A percentile compares a stretch with the other conserved stretches of the same genome.
Evolutionary conservation across 192 early-diverging fungal species (phyloP).

Genomic region (Backusella sp.): DNA sequence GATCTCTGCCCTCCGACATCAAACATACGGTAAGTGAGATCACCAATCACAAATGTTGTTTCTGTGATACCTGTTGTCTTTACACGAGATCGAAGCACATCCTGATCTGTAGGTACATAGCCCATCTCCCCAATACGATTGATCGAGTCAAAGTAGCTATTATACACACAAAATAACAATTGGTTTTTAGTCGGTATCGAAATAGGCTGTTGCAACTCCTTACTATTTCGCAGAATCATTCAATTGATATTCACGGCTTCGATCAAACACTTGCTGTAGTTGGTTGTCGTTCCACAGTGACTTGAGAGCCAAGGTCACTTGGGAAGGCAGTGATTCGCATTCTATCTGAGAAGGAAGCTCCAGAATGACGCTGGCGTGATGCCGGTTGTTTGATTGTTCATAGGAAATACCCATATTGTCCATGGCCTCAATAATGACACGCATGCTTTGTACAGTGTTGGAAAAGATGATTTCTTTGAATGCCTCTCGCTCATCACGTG

Average conservation of each 20-base stretch:
- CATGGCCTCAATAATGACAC: constrained; percentile 95
- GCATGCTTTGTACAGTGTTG: constrained; percentile 95
- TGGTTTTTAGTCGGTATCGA: background rate
- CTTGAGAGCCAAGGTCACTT: constrained; percentile 76
- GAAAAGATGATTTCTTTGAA: constrained; percentile 96
- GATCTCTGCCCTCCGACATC: constrained; percentile 98
- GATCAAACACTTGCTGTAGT: constrained; percentile 73
- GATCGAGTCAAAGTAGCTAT: constrained; percentile 92
- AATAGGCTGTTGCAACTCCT: constrained; percentile 17
- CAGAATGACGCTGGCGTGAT: constrained; percentile 72
- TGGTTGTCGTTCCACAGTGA: constrained; percentile 81
- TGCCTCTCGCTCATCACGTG: constrained; percentile 81
- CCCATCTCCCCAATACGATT: constrained; percentile 79
- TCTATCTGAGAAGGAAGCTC: constrained; percentile 78
- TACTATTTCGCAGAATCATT: constrained; percentile 96
- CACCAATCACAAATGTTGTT: constrained; percentile 87
- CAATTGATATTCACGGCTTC: constrained; percentile 91
- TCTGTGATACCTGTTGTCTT: constrained; percentile 98
- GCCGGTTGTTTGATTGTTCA: constrained; percentile 61
- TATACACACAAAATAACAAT: background rate
- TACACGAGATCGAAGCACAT: constrained; percentile 93
- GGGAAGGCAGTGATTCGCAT: constrained; percentile 74
- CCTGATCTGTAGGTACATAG: constrained; percentile 92
- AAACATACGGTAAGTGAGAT: constrained; percentile 93
- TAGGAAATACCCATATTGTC: constrained; percentile 85